Base-by-base conservation (phyloP, 2,329 filamentous ascomycete genomes). In the Fusarium paranaense region DNA sequence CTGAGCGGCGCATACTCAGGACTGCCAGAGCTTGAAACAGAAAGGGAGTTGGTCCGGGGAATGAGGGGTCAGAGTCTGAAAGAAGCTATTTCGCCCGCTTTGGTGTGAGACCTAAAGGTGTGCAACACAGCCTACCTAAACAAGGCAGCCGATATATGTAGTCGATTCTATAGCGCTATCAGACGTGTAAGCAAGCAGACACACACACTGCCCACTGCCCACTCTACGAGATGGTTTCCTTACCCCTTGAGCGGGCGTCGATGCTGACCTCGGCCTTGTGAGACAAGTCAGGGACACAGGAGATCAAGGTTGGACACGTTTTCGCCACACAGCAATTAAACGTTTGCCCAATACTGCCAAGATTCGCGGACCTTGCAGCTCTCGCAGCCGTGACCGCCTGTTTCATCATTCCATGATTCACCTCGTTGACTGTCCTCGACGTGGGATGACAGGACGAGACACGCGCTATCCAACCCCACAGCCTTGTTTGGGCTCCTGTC, bases 251-350 rank as follows among this genome's bases (percentile, higher is more conserved):
- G 59, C 60, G 37, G 50, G 16, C 56, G 32, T 60, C 52, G 71
- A 45, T 56, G 50, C 58, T 60, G 64, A 74, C 74, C 62, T 42
- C 11, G 62, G 50, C 37, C 62, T 54, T 71, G 61, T 75, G 56
- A 73, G 65, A 76, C 65, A 75, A 38, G 22, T 63, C 59, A 74
- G 66, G 40, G 59, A 59, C 33, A 66, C 33, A 25, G 61, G 66
- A 58, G 65, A 69, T 66, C 45, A 59, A 52, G 52, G 37, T 27
- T 74, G 22, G 52, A 32, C 47, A 62, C 64, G 64, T 68, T 60
- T 63, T 78, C 66, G 76, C 74, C 76, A 74, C 73, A 67, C 67
- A 35, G 60, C 50, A 69, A 76, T 77, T 61, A 66, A 61, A 68
- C 62, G 59, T 69, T 64, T 59, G 47, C 58, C 72, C 64, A 40